Evolutionary conservation across 2,329 filamentous ascomycete species (phyloP).

Genomic region (Fusarium sp.): DNA sequence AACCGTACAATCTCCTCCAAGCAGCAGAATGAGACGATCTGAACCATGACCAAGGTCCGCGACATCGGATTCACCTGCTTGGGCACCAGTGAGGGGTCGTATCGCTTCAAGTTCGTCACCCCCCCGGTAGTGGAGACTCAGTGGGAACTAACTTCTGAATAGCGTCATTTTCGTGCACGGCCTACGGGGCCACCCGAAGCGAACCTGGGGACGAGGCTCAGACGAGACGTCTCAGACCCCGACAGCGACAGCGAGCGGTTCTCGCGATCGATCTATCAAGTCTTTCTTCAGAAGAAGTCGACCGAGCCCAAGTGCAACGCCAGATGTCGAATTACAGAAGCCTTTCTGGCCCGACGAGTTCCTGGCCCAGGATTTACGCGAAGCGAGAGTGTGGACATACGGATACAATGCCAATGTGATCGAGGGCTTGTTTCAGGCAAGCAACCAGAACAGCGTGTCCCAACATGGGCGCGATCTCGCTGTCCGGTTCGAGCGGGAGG

Average conservation of each 20-base stretch:
- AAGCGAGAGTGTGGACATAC: slow-evolving; percentile 55
- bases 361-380: slow-evolving; percentile 50
- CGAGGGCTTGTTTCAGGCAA: slow-evolving; percentile 49
- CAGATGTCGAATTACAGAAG: not conserved
- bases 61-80: not conserved
- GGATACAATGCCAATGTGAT: slow-evolving; percentile 55
- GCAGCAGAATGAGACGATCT: not conserved
- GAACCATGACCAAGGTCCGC: not conserved
- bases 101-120: not conserved
- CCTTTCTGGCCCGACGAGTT: slow-evolving; percentile 45
- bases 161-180: slow-evolving; percentile 53
- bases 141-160: not conserved
- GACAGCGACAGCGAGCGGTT: not conserved
- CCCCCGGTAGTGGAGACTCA: not conserved
- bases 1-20: not conserved
- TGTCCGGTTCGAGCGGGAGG: slow-evolving; percentile 46
- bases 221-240: not conserved
- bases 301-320: not conserved
- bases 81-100: not conserved
- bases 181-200: slow-evolving; percentile 48
- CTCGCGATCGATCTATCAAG: not conserved
- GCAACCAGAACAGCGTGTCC: slow-evolving; percentile 53
- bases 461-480: slow-evolving; percentile 50
- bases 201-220: slow-evolving; percentile 47
- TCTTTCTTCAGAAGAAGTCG: not conserved